Base-by-base conservation (phyloP, 805 yeast genomes). In the Starmera caribaea region DNA sequence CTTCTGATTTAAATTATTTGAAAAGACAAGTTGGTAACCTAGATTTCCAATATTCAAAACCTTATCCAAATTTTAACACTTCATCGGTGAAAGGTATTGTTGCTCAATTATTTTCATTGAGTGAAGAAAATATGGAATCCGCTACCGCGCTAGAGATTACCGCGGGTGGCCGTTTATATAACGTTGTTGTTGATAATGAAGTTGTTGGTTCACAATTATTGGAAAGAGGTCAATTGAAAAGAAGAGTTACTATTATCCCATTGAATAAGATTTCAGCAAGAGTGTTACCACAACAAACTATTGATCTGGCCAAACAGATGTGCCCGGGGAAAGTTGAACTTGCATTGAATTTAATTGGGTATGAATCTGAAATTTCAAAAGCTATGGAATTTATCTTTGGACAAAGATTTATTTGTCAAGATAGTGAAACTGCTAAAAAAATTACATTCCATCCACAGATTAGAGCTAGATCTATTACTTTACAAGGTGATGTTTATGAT, bases 381-480 rank as follows among this genome's bases (percentile, higher is more conserved):
- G 98, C 97, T 0, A 85, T 94, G 92, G 81, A 85, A 48, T 87
- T 76, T 49, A 86, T 90, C 16, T 92, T 92, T 62, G 98, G 98
- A 13, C 68, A 76, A 16, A 84, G 94, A n/a, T 73, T 94, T 34
- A 73, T 92, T 16, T 92, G 98, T 62, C 65, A 76, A 15, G 94
- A 88, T 59, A 84, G 96, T 0, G 81, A 82, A 13, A 79, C 95
- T 0, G 97, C 98, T 0, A 82, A 89, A 49, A 68, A 70, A 36
- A 82, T 92, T n/a, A 86, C 97, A 0, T 87, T 88, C 57, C 79
- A 89, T 56, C 92, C 90, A 1, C 72, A 76, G 40, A 78, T 90
- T 13, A 71, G 86, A 45, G 70, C 89, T 1, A 78, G 88, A 51
- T 80, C 94, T 27, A 87, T 94, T 13, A 92, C 99, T 0, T 58